These are phyloP conservation scores for Fraxinus pennsylvanica DNA, from an alignment of 257 asterid genomes.

Conservation along the genomic window DNA sequence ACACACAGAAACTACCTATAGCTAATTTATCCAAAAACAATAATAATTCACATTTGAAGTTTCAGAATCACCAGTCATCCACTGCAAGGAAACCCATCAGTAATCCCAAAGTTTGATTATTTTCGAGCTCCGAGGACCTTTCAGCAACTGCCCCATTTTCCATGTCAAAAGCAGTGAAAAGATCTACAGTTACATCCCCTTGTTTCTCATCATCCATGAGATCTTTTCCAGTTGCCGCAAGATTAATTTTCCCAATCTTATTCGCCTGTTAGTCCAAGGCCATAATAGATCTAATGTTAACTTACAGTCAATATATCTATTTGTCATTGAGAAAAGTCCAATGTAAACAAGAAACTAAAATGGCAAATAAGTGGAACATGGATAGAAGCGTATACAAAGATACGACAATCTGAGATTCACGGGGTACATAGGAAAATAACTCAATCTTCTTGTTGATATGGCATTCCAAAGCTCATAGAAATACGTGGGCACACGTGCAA, in stretches of 20 bases:
- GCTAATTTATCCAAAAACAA: constrained; percentile 10
- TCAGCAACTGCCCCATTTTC: constrained; percentile 75
- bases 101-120: constrained; percentile 84
- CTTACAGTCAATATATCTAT: neutral
- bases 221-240: constrained; percentile 99
- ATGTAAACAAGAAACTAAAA: constrained; percentile 1
- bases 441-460: constrained; percentile 14
- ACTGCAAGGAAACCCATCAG: constrained; percentile 92
- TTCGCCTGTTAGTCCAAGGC: constrained; percentile 62
- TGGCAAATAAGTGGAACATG: neutral
- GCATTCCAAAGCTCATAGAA: constrained; percentile 2
- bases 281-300: constrained; percentile 14
- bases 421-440: constrained; percentile 7
- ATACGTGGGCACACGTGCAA: neutral
- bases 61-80: constrained; percentile 81
- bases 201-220: constrained; percentile 98
- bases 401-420: constrained; percentile 9
- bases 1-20: neutral
- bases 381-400: neutral
- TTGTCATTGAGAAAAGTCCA: constrained; percentile 12
- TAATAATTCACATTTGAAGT: constrained; percentile 7
- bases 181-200: constrained; percentile 96
- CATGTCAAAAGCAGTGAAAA: constrained; percentile 82
- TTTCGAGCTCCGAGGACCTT: constrained; percentile 72
- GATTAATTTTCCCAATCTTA: constrained; percentile 94